phyloP scores from a whole-genome alignment of 1,284 basidiomycete genomes.

The Ceratobasidium sp. region DNA sequence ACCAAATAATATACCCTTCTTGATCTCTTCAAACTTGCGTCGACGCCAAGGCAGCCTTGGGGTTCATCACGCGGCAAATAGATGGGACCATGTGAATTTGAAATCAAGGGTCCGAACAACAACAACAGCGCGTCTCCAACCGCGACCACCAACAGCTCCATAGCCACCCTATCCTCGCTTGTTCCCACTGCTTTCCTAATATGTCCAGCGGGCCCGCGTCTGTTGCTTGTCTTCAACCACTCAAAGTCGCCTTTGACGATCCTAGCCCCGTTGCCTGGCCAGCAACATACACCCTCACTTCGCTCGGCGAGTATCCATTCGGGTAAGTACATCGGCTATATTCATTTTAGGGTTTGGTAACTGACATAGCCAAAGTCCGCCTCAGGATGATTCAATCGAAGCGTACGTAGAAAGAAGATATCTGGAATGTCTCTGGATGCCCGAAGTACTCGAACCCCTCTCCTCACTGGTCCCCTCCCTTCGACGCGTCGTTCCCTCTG shows the following conservation, averaged over 20 bases:
- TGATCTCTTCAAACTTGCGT: no score
- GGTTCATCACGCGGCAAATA: no score
- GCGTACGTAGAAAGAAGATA: conserved; percentile 32
- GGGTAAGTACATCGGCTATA: conserved; percentile 13
- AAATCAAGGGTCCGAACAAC: no score
- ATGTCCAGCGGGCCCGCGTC: not conserved
- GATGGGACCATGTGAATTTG: no score
- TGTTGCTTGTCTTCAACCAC: not conserved
- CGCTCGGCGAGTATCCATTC: conserved; percentile 35
- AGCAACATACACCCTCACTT: conserved; percentile 13
- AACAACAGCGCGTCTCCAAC: no score
- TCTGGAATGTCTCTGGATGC: conserved; percentile 42
- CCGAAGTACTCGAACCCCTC: conserved; percentile 27
- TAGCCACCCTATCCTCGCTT: no score
- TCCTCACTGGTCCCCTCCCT: conserved; percentile 16
- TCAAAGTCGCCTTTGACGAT: conserved; percentile 12
- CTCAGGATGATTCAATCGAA: conserved; percentile 30
- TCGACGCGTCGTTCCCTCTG: conserved; percentile 5
- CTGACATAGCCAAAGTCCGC: conserved; percentile 5
- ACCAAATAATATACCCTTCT: no score
- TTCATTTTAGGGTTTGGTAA: not conserved
- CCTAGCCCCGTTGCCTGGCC: conserved; percentile 33
- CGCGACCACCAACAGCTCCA: no score
- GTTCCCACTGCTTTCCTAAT: no score
- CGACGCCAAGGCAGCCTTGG: no score